Base-by-base conservation (phyloP, 192 early-diverging fungal species). In the Entomortierella parvispora region DNA sequence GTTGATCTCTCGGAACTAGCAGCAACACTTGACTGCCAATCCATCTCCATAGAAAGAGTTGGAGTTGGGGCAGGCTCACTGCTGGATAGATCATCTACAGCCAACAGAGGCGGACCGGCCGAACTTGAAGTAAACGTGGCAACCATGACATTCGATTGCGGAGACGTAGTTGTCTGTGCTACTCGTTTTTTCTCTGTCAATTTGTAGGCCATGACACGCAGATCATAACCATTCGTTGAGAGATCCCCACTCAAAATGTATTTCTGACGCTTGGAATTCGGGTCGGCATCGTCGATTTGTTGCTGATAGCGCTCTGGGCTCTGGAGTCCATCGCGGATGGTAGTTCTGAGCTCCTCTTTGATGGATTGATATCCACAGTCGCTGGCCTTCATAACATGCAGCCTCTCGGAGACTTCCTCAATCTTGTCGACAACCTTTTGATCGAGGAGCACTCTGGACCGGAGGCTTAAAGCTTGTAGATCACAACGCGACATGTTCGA, bases 121-220 rank as follows among this genome's bases (percentile, higher is more conserved):
- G n/a, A n/a, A n/a, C n/a, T n/a, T n/a, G n/a, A n/a, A n/a, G n/a
- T n/a, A n/a, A n/a, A n/a, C n/a, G n/a, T n/a, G n/a, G n/a, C n/a
- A n/a, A n/a, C n/a, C n/a, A n/a, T n/a, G n/a, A n/a, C n/a, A n/a
- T n/a, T n/a, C n/a, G n/a, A n/a, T n/a, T n/a, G n/a, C n/a, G n/a
- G n/a, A n/a, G n/a, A n/a, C n/a, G n/a, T n/a, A n/a, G n/a, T n/a
- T n/a, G n/a, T n/a, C n/a, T n/a, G n/a, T n/a, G n/a, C n/a, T n/a
- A n/a, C n/a, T n/a, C n/a, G n/a, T 22, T 32, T 61, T 18, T 12
- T 47, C 58, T 61, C 58, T 31, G 58, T 61, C n/a, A 61, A 61
- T 47, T 61, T 61, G 34, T 61, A 62, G 49, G 48, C 47, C 48
- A 62, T 62, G 20, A 62, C 61, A 33, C 61, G 61, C 47, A 62